Evolutionary conservation across 805 yeast genomes (phyloP), one percentile per base, ranked within the genome.

Genomic region (Tetrapisispora pingtungensis): DNA sequence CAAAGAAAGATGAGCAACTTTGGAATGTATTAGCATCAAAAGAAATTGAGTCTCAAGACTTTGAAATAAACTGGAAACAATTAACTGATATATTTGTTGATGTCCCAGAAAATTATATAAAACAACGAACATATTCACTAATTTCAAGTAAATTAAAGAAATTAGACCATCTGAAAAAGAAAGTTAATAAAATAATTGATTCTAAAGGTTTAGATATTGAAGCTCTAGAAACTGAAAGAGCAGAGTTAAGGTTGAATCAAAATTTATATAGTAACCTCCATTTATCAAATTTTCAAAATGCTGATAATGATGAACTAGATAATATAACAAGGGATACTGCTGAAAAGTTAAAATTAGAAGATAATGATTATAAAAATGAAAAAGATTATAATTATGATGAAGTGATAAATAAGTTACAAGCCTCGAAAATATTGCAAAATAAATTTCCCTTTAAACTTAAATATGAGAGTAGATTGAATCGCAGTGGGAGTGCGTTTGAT

Each of bases 31-130:
- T 60, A 7, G 56, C 64, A 1, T 53, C 54, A 26, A 36, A 54
- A 14, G 54, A 53, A 31, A 44, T 51, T 13, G 50, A 46, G 27
- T 54, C 50, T 19, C 50, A 55, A 22, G 50, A 45, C 20, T 54
- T 50, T 24, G 50, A 55, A 24, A 55, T 62, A 7, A 53, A 64
- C 44, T 63, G 67, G 67, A 38, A 48, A 2, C 52, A 48, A 18
- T 48, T 69, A 14, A 66, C 71, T 1, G 50, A 51, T 17, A 54
- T 57, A 27, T 64, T 71, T 45, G 33, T 15, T 8, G 54, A 61
- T 14, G 73, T 68, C 2, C 65, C 66, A 1, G 55, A 51, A 28
- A 47, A 50, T 28, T 62, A 61, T 37, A 40, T 62, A 14, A 54
- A 55, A 39, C 54, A 48, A 33, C 53, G 65, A 41, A 59, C 62